Conservation (phyloP, 176 grass and related monocot genomes). For the Canna indica region DNA sequence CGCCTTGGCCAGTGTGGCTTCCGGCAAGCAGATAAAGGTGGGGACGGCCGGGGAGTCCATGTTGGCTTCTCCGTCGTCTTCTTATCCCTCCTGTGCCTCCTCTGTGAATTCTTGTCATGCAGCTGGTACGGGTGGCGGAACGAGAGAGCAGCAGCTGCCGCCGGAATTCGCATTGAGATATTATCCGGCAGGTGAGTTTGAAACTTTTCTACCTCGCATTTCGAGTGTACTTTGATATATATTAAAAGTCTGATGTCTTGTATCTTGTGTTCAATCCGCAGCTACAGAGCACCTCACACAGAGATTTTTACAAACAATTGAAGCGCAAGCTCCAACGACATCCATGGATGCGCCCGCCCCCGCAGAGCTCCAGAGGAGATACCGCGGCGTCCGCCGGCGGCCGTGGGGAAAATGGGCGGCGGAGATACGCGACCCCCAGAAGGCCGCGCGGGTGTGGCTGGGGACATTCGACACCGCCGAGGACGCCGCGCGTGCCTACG, state of each 20-base stretch:
- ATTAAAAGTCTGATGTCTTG: no score
- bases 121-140: neutral
- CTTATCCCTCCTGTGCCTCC: neutral
- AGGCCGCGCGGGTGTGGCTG: conserved; percentile 84
- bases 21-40: neutral
- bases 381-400: conserved; percentile 68
- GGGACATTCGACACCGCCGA: conserved; percentile 79
- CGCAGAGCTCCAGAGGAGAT: conserved; percentile 66
- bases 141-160: neutral
- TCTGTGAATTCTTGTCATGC: neutral
- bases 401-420: conserved; percentile 98
- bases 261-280: neutral
- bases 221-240: no score
- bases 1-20: neutral
- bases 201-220: neutral
- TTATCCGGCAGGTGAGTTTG: neutral
- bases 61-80: neutral
- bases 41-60: no score
- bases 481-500: conserved; percentile 68
- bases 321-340: neutral
- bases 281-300: neutral
- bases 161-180: neutral
- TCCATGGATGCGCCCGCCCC: neutral
- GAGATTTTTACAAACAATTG: neutral
- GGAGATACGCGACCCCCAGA: conserved; percentile 85